Evolutionary conservation across 208 protist species (phyloP).

Genomic region (Crithidia brevicula): DNA sequence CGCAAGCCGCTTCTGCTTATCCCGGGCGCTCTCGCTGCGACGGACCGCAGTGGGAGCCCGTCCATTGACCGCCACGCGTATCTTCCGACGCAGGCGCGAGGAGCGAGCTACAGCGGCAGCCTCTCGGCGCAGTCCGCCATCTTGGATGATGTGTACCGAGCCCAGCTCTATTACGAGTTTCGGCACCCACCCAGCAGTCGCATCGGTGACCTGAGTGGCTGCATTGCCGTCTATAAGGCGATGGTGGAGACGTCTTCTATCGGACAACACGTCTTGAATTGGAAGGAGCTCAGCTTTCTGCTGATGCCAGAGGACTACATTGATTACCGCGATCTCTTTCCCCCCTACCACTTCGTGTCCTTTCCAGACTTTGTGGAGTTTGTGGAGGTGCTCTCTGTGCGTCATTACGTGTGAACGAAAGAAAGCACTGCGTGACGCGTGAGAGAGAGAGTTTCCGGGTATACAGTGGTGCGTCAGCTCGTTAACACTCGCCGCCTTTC

Average conservation of each 20-base stretch:
- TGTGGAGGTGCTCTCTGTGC: constrained; percentile 39
- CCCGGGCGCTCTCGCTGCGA: background rate
- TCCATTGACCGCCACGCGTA: background rate
- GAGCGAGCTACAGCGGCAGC: background rate
- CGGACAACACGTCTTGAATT: constrained; percentile 25
- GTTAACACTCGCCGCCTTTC: too few species aligned
- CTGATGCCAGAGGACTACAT: constrained; percentile 39
- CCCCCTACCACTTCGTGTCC: constrained; percentile 18
- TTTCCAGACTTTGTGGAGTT: constrained; percentile 37
- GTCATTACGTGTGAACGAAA: constrained; percentile 8
- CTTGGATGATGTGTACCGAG: constrained; percentile 19
- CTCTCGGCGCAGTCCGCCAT: background rate
- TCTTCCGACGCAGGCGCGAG: background rate
- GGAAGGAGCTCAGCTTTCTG: constrained; percentile 31
- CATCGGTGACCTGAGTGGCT: constrained; percentile 16
- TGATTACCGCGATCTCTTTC: constrained; percentile 35
- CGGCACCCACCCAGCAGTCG: constrained; percentile 29
- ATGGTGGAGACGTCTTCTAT: constrained; percentile 25
- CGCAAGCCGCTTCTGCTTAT: background rate
- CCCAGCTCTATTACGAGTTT: constrained; percentile 32
- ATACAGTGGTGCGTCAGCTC: too few species aligned
- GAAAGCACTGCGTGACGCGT: too few species aligned
- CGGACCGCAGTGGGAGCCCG: too few species aligned
- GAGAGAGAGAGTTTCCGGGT: too few species aligned
- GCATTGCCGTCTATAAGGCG: constrained; percentile 19